Evolutionary conservation across 2,329 filamentous ascomycete species (phyloP), one percentile per base, ranked within the genome.

Genomic region (Calonectria pseudoreteaudii): DNA sequence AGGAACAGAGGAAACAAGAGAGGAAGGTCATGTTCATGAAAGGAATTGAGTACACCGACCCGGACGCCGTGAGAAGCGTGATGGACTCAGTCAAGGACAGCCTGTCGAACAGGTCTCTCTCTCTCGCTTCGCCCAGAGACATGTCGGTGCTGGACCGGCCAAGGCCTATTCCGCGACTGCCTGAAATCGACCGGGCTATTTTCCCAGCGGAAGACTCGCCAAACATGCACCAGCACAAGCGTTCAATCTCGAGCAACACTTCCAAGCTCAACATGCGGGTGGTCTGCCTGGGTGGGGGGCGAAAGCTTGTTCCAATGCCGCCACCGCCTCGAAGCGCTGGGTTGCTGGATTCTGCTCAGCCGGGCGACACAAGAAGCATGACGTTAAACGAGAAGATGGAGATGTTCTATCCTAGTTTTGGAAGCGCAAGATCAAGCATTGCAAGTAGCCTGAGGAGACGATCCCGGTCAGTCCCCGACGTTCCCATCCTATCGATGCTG

Each of bases 361-460:
- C 89, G 3, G 91, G 90, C 72, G 82, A 89, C 73, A 90, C 88
- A 4, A 88, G 87, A 81, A 91, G 88, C 79, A 91, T 91, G 90
- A 90, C 88, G 0, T 87, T 90, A 74, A 85, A 91, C 66, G 90
- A 91, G 77, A 91, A 91, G 80, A 89, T 91, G 83, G 83, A 85
- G 2, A 80, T 90, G 7, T 81, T 91, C 30, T 90, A 90, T 75
- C 84, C 87, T 4, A 80, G 53, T 2, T 60, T 82, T 10, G 81
- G 86, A 2, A 78, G 70, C 41, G 58, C 60, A 31, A 49, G 62
- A 36, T 73, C 73, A 16, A 70, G 30, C 26, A 60, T 56, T 5
- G 47, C 67, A 38, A 79, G 34, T 71, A 80, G 26, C 81, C 83
- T 28, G 53, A 77, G 76, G 60, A 77, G 80, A 66, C 76, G 80